Evolutionary conservation across 2,329 filamentous ascomycete species (phyloP), one percentile per base, ranked within the genome.

Genomic region (Colletotrichum sublineola): DNA sequence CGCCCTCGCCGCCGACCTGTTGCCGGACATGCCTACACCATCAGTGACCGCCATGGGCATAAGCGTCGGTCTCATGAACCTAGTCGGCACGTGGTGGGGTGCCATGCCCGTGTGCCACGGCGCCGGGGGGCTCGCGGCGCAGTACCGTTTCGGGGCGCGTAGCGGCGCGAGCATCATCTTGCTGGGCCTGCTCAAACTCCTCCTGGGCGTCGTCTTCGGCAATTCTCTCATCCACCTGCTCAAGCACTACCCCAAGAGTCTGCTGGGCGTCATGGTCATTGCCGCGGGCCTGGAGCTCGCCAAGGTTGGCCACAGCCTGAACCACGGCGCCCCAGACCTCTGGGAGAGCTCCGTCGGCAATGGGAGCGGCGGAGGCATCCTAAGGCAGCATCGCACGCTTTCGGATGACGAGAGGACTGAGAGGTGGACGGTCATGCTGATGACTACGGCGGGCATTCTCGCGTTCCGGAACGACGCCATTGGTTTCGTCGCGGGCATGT

Each of bases 91-190:
- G 77, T 97, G 94, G 93, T 97, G 97, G 77, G 95, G 95, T 60
- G 93, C 93, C 6, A 98, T 98, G 96, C 96, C 96, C 3, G 91
- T 96, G 5, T 98, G 96, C 79, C 96, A 98, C 79, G 96, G 96
- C 6, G 94, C 94, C 0, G 96, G 96, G 2, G 96, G 96, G 0
- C 85, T 98, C 0, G 96, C 96, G 6, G 96, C 93, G 0, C 96
- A 98, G 80, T 94, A 94, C 80, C 91, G 94, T 5, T 98, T 98
- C 76, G 96, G 96, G 0, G 95, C 96, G 5, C 91, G 96, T 60
- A 97, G 94, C 71, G 96, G 96, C 12, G 90, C 94, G 0, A 95
- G 92, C 76, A 88, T 98, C 73, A 90, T 98, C 65, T 79, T 97
- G 33, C 88, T 98, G 0, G 96, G 96, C 0, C 57, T 89, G 0